These are phyloP conservation scores for Luffa acutangula DNA, from an alignment of 306 rosid genomes.

Conservation along the genomic window DNA sequence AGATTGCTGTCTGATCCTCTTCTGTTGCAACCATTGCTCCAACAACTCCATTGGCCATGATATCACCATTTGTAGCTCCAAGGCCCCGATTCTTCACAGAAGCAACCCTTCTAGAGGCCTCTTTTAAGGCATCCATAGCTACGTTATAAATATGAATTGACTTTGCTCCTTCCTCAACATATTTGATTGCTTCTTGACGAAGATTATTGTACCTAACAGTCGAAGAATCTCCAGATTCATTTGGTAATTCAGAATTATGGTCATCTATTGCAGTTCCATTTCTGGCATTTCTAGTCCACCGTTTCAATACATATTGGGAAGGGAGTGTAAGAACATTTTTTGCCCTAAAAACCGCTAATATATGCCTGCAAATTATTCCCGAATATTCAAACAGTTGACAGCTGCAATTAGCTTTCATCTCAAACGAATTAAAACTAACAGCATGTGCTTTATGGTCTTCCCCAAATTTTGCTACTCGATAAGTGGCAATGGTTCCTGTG, in stretches of 20 bases:
- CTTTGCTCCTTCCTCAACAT: slow-evolving; percentile 88
- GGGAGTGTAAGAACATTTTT: slow-evolving; percentile 85
- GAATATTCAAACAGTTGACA: slow-evolving; percentile 84
- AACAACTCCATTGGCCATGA: slow-evolving; percentile 42
- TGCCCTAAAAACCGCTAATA: slow-evolving; percentile 71
- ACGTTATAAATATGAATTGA: slow-evolving; percentile 68
- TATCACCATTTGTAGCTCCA: slow-evolving; percentile 30
- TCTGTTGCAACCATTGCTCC: slow-evolving; percentile 40
- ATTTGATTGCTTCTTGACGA: slow-evolving; percentile 80
- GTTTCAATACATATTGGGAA: slow-evolving; percentile 61
- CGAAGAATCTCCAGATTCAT: slow-evolving; percentile 39
- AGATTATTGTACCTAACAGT: slow-evolving; percentile 58
- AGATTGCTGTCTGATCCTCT: slow-evolving; percentile 31
- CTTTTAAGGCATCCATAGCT: slow-evolving; percentile 75
- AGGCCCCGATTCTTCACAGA: slow-evolving; percentile 33
- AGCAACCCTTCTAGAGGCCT: slow-evolving; percentile 66
- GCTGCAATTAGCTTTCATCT: slow-evolving; percentile 76
- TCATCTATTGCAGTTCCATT: slow-evolving; percentile 45
- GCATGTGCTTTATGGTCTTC: slow-evolving; percentile 58
- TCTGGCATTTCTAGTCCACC: slow-evolving; percentile 84
- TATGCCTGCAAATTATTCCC: slow-evolving; percentile 81
- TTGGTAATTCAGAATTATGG: slow-evolving; percentile 34
- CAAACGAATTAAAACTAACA: slow-evolving; percentile 53
- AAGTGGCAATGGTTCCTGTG: slow-evolving; percentile 62
- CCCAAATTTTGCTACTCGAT: slow-evolving; percentile 76